Evolutionary conservation across 768 basidiomycete genomes (phyloP), one percentile per base, ranked within the genome.

Genomic region (Trametes elegans): DNA sequence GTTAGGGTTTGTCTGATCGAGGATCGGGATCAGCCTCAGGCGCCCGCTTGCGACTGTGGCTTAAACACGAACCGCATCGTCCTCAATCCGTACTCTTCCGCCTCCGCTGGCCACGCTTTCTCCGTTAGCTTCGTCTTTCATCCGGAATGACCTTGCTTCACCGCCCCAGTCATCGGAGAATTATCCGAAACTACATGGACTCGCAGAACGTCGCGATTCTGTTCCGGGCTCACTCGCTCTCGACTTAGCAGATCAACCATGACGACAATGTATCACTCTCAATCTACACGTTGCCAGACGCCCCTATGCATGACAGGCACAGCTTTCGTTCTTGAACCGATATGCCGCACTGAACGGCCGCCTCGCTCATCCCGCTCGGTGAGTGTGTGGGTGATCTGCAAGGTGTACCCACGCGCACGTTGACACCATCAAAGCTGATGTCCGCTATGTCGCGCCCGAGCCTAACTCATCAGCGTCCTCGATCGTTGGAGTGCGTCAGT

Each of bases 1-100:
- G 49, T 50, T 50, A 50, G 39, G 49, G 49, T 32, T 50, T 40
- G 40, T 31, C n/a, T 32, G 39, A 50, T 50, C 39, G n/a, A 13
- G 29, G 5, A 41, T 50, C 40, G 49, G 49, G 48, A 39, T 49
- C 47, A 49, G n/a, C n/a, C n/a, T 23, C 47, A 18, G 47, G 47
- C 41, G 26, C 26, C 14, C 19, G 31, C 23, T 19, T 34, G 16
- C 45, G 45, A 9, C 32, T 19, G 45, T 47, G 45, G 47, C 47
- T 49, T 7, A 6, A 28, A 44, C 43, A 28, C 43, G n/a, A n/a
- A 16, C 24, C 10, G 34, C 23, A 16, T 23, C 21, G 38, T 7
- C 1, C 28, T 18, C 27, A 7, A 29, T 16, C 6, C 18, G 2
- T 11, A 3, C 26, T 44, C 42, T 8, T 18, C 38, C 38, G 14